These are phyloP conservation scores for Vanderwaltozyma yarrowii DNA, from an alignment of 805 yeast species.

Conservation along the genomic window DNA sequence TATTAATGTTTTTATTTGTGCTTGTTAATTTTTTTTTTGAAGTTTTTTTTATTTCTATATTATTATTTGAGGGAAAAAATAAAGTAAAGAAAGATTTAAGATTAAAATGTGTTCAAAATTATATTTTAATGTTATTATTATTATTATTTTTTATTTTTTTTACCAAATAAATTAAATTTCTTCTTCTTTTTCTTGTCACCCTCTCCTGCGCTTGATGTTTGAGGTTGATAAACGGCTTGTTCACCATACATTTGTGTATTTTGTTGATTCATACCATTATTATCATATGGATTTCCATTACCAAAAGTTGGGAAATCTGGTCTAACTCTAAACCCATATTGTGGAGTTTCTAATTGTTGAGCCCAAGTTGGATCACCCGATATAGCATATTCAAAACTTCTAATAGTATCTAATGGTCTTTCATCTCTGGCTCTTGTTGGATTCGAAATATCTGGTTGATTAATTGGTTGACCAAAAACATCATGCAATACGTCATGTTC, in stretches of 20 bases:
- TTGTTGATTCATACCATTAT: constrained; percentile 14
- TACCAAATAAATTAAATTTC: constrained; percentile 74
- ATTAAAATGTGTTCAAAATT: too few relatives aligned
- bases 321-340: constrained; percentile 81
- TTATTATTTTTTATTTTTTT: constrained; percentile 39
- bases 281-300: constrained; percentile 19
- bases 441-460: constrained; percentile 75
- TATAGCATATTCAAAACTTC: constrained; percentile 87
- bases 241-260: constrained; percentile 30
- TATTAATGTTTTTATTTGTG: too few relatives aligned
- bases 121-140: background rate
- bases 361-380: constrained; percentile 65
- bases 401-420: constrained; percentile 92
- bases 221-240: constrained; percentile 54
- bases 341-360: constrained; percentile 69
- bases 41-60: too few relatives aligned
- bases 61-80: background rate
- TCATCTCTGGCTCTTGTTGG: constrained; percentile 92
- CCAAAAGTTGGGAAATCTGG: constrained; percentile 42
- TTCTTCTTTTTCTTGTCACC: constrained; percentile 45
- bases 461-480: constrained; percentile 75
- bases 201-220: constrained; percentile 21
- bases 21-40: too few relatives aligned
- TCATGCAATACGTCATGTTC: constrained; percentile 49
- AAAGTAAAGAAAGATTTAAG: background rate